A percentile compares a stretch with the other conserved stretches of the same genome.
Conservation (phyloP, 2,329 filamentous ascomycete genomes). For the Grosmannia serpens region DNA sequence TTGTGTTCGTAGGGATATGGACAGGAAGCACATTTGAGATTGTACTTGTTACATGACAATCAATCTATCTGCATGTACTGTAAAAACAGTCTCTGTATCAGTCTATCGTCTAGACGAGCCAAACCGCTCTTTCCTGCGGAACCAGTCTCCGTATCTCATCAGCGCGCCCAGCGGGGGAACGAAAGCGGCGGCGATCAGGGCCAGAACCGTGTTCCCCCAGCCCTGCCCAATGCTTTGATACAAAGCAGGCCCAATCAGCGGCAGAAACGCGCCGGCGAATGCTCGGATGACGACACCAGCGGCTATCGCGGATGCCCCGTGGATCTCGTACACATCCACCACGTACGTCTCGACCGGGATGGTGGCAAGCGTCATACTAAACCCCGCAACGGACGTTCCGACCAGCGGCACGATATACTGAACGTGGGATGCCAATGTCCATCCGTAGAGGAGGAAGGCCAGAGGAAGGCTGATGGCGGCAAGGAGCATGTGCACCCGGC, state of each 20-base stretch:
- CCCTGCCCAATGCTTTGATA: not conserved
- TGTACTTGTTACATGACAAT: too few species aligned
- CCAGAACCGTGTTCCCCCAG: not conserved
- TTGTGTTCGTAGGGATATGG: too few species aligned
- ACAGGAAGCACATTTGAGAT: too few species aligned
- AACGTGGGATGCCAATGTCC: not conserved
- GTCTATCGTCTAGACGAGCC: not conserved
- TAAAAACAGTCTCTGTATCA: too few species aligned
- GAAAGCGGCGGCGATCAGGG: not conserved
- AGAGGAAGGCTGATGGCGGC: not conserved
- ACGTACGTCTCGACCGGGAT: conserved; percentile 1
- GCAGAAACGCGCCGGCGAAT: not conserved
- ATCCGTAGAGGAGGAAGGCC: not conserved
- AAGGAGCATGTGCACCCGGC: not conserved
- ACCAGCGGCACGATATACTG: not conserved
- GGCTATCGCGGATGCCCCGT: not conserved
- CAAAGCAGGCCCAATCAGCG: not conserved
- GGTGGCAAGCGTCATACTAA: not conserved
- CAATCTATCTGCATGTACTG: too few species aligned
- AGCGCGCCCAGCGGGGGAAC: not conserved
- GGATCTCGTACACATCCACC: not conserved
- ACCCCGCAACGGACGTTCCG: not conserved
- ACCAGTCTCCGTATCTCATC: not conserved
- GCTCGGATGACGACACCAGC: not conserved
- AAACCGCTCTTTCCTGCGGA: not conserved